Evolutionary conservation across 2,329 filamentous ascomycete genomes (phyloP), one percentile per base, ranked within the genome.

Genomic region (Hypoxylon sp.): DNA sequence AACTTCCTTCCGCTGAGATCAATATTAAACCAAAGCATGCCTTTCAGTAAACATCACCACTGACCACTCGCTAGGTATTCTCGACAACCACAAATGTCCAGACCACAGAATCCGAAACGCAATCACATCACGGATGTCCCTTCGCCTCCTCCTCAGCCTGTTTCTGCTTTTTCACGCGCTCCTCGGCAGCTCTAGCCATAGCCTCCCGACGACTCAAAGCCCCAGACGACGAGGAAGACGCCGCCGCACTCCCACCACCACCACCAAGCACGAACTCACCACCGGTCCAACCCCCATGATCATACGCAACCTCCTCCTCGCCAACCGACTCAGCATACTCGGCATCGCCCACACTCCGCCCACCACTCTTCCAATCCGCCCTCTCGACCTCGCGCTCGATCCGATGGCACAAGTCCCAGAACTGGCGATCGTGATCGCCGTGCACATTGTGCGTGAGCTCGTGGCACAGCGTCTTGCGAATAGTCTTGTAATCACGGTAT

Each of bases 401-500:
- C 75, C 88, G 81, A 62, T 86, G 86, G 61, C 90, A 96, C 63
- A 99, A 71, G 43, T 91, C 83, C 93, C 94, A 97, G 67, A 99
- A 99, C 35, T 89, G 75, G 12, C 84, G 78, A 71, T 97, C 91
- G 70, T 99, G 94, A 0, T 88, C 84, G 0, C 88, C 79, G 73
- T 88, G 87, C 7, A 96, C 90, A 64, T 96, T 97, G 71, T 99
- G 94, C 60, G 92, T 88, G 12, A 99, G 78, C 75, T 99, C 94
- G 73, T 99, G 94, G 67, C 93, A 97, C 8, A 99, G 77, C 34
- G 94, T 97, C 62, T 89, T 90, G 41, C 94, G 83, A 37, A 99
- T 95, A 0, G 88, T 92, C 63, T 88, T 87, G 74, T 97, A 99
- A 68, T 97, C 91, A 26, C 94, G 78, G 66, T 96, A 97, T 1